phyloP scores from a whole-genome alignment of 345 rosid species.

The Lepidium africanum region DNA sequence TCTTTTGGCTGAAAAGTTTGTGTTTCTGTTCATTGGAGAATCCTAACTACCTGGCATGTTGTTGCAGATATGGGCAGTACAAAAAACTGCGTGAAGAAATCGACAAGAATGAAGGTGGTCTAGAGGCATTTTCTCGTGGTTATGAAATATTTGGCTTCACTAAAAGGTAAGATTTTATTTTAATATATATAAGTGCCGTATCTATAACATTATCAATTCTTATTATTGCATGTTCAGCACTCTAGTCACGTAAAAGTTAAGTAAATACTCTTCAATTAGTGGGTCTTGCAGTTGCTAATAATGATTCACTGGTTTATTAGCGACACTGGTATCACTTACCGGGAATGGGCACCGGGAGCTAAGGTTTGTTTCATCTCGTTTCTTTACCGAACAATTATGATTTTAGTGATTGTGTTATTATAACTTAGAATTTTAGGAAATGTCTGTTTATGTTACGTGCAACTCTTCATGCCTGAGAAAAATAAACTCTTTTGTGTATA shows the following conservation, averaged over 20 bases:
- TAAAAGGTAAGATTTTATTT: constrained; percentile 42
- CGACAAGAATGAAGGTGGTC: constrained; percentile 77
- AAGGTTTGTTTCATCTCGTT: constrained; percentile 48
- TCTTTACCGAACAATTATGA: neutral
- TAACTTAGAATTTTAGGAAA: neutral
- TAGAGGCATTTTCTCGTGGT: constrained; percentile 90
- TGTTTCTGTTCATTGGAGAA: constrained; percentile 1
- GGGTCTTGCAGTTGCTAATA: constrained; percentile 32
- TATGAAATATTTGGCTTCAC: constrained; percentile 85
- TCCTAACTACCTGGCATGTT: neutral
- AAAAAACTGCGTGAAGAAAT: constrained; percentile 60
- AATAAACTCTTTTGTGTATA: neutral
- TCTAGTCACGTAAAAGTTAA: neutral
- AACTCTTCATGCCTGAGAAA: neutral
- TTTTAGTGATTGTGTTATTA: neutral
- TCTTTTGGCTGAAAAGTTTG: neutral
- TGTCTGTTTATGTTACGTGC: neutral
- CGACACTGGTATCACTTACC: constrained; percentile 75
- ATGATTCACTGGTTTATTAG: constrained; percentile 44
- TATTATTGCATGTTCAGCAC: neutral
- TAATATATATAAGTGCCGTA: neutral
- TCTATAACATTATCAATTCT: neutral
- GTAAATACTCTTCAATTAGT: constrained; percentile 14
- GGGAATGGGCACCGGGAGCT: constrained; percentile 99
- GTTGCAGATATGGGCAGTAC: constrained; percentile 58